Conservation (phyloP, 305 asterid species). For the Euphrasia arctica region DNA sequence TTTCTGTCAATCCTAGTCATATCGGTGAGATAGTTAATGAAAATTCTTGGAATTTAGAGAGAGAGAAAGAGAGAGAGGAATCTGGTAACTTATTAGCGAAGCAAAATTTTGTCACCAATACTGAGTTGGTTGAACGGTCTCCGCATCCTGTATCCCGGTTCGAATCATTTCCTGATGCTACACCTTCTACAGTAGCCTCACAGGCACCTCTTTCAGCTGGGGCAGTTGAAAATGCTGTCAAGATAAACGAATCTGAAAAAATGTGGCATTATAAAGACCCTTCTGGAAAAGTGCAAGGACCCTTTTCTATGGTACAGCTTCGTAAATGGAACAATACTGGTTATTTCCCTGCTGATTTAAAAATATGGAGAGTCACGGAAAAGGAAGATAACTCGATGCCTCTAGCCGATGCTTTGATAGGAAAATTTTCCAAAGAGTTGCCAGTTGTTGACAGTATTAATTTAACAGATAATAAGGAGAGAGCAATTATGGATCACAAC, state of each 20-base stretch:
- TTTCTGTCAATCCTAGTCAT: conserved; percentile 39
- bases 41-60: conserved; percentile 53
- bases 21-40: conserved; percentile 46
- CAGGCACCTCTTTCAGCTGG: conserved; percentile 41
- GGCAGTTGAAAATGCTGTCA: conserved; percentile 42
- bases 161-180: conserved; percentile 45
- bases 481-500: conserved; percentile 25
- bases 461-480: conserved; percentile 33
- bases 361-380: conserved; percentile 69
- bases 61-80: conserved; percentile 49
- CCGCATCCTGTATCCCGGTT: conserved; percentile 38
- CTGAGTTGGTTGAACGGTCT: conserved; percentile 48
- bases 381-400: conserved; percentile 56
- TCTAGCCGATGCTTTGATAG: conserved; percentile 78
- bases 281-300: conserved; percentile 95
- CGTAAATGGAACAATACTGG: conserved; percentile 97
- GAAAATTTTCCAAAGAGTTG: conserved; percentile 52
- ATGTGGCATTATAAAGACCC: conserved; percentile 93
- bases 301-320: conserved; percentile 86
- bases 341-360: conserved; percentile 78
- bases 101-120: conserved; percentile 35
- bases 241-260: conserved; percentile 85
- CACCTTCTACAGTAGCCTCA: conserved; percentile 31
- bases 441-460: conserved; percentile 35
- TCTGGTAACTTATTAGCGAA: conserved; percentile 37